Evolutionary conservation across 257 asterid species (phyloP), one percentile per base, ranked within the genome.

Genomic region (Rauvolfia tetraphylla): DNA sequence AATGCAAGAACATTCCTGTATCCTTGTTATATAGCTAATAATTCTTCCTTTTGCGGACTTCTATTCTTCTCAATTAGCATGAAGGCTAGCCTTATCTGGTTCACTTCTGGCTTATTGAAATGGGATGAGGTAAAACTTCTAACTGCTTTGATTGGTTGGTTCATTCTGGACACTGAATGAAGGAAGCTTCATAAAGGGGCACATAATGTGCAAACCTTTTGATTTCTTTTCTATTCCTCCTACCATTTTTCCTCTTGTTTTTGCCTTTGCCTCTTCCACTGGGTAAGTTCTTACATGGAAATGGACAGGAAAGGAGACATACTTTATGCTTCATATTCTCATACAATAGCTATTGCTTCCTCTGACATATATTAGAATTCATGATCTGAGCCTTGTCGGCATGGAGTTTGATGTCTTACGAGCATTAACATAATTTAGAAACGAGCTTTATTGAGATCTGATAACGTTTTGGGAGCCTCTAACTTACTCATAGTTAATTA

Each of bases 1-100:
- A 58, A 76, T 81, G 41, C 82, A 73, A 70, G 86, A 86, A 11
- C 79, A 78, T 76, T 80, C 92, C 62, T 81, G 98, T 93, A 93
- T 91, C 95, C 95, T 90, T 87, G 75, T 76, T 71, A 69, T 53
- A 76, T 71, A 34, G 46, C 75, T 76, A 72, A 31, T 11, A 68
- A 51, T 72, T 33, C 46, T 48, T 56, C 44, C 17, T 10, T 41
- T 77, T 49, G 51, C 38, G 25, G 31, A 14, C 31, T 13, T 34
- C 38, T 68, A 33, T 72, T 27, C 38, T 12, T 38, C 46, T 33
- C 7, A n/a, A 22, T 23, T 49, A 51, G 57, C 38, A 34, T 41
- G 56, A 34, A 54, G 59, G 72, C 20, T 51, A 59, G 58, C 31
- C 61, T 7, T 27, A 42, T 75, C 42, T 18, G 25, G 22, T 57